Base-by-base conservation (phyloP, 2,329 filamentous ascomycete species). In the Purpureocillium lavendulum region DNA sequence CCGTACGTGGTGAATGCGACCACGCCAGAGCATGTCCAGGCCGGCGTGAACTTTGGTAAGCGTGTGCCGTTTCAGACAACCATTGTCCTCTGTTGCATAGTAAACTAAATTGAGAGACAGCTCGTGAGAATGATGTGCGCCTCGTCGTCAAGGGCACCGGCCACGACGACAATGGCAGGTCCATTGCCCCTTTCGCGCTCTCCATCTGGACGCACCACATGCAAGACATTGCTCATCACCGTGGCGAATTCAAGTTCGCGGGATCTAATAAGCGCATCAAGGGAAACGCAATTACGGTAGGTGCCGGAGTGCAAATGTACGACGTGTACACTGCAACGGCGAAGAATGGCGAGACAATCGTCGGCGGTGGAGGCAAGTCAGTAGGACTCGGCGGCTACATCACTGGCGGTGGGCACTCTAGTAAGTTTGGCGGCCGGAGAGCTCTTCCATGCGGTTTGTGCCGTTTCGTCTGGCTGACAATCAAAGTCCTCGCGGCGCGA, bases 321-420 rank as follows among this genome's bases (percentile, higher is more conserved):
- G 64, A 74, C 7, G 54, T 73, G 1, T 71, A 77, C 45, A 50
- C 60, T 1, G 57, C 62, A 8, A 65, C 73, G 0, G 58, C 69
- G 37, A 48, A 59, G 2, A 49, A 63, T 40, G 66, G 69, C 36
- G 55, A 74, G 13, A 64, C 65, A 1, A 58, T 80, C 4, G 70
- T 82, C 0, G 73, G 70, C 1, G 78, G 77, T 2, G 67, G 67
- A 3, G 69, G 66, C 30, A 68, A 67, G 33, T 70, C 70, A 0
- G 78, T 84, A 2, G 72, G 74, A 1, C 61, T 77, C 0, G 77
- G 76, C 7, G 80, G 79, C 0, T 84, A 76, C 38, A 61, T 71
- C 3, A 75, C 76, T 12, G 78, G 77, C 0, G 80, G 75, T 2
- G 80, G 80, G 0, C 79, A 84, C 52, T 71, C 66, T 10, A 26